Evolutionary conservation across 1,284 basidiomycete species (phyloP).

Genomic region (Boletus smithii): DNA sequence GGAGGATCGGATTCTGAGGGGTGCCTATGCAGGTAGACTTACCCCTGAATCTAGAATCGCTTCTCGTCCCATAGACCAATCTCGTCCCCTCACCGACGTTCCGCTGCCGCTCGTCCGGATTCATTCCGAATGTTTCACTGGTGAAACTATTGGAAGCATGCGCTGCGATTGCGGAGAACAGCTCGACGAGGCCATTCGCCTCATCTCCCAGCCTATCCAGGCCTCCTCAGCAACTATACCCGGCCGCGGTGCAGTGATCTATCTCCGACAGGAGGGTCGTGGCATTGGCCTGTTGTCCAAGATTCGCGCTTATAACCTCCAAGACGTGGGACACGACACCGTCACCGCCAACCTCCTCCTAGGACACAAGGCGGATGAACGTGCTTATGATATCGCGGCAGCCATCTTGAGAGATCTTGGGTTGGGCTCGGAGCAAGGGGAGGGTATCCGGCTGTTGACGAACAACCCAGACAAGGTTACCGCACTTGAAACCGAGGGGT

Average conservation of each 20-base stretch:
- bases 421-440: constrained; percentile 55
- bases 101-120: constrained; percentile 89
- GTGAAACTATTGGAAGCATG: constrained; percentile 97
- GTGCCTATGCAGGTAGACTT: constrained; percentile 89
- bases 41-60: constrained; percentile 54
- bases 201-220: constrained; percentile 76
- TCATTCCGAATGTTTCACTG: constrained; percentile 98
- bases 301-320: constrained; percentile 96
- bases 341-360: constrained; percentile 96
- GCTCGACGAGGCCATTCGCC: constrained; percentile 92
- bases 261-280: constrained; percentile 97
- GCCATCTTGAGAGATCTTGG: constrained; percentile 90
- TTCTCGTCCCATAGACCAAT: constrained; percentile 43
- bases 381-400: constrained; percentile 88
- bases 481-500: constrained; percentile 81
- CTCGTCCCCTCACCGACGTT: constrained; percentile 34
- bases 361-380: constrained; percentile 91
- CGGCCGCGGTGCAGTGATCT: constrained; percentile 92
- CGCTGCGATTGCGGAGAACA: constrained; percentile 99
- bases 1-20: constrained; percentile 90
- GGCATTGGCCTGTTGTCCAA: constrained; percentile 97
- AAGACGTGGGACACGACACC: constrained; percentile 97
- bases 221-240: constrained; percentile 47
- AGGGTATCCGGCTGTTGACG: constrained; percentile 82
- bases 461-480: constrained; percentile 98